Base-by-base conservation (phyloP, 306 rosid species). In the Ceratonia siliqua region DNA sequence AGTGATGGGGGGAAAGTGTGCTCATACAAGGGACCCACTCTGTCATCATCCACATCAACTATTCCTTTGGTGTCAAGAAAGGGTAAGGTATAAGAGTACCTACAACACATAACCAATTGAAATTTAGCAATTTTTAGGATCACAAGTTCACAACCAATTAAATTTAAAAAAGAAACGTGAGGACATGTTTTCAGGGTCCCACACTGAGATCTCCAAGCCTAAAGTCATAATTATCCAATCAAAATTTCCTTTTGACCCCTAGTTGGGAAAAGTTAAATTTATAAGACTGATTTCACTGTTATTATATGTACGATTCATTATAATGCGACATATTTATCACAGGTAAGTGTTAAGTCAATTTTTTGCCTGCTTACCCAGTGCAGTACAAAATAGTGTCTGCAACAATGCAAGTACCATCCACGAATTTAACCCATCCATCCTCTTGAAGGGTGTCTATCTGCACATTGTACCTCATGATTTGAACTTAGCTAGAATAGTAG, bases 21-120 rank as follows among this genome's bases (percentile, higher is more conserved):
- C 76, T 93, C 98, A 69, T 83, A 93, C 82, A 93, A 72, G 24
- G 97, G 97, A 2, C 98, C 97, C 84, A 93, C 98, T 79, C 93
- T 86, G 82, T 82, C 85, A 85, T 90, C 93, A 74, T 93, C 98
- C 42, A 90, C 78, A 82, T 27, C 85, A 13, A 90, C 95, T 82
- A 85, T 83, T 84, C 90, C 98, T 89, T 90, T 90, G 85, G 97
- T 86, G 90, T 90, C 91, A 87, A 93, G 97, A 79, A 89, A 93
- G 63, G 98, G 98, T 48, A 93, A 93, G 46, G 89, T 36, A 78
- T 93, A 93, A 38, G 97, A 87, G 84, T 93, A 93, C 84, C 98
- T 92, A 81, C 78, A 79, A 81, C 78, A 79, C 38, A 73, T 63
- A 80, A 24, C 49, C 70, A 54, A 75, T 59, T 83, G 69, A 54